These are phyloP conservation scores for Fusarium nodosum DNA, from an alignment of 2,329 filamentous ascomycete species.

Conservation along the genomic window DNA sequence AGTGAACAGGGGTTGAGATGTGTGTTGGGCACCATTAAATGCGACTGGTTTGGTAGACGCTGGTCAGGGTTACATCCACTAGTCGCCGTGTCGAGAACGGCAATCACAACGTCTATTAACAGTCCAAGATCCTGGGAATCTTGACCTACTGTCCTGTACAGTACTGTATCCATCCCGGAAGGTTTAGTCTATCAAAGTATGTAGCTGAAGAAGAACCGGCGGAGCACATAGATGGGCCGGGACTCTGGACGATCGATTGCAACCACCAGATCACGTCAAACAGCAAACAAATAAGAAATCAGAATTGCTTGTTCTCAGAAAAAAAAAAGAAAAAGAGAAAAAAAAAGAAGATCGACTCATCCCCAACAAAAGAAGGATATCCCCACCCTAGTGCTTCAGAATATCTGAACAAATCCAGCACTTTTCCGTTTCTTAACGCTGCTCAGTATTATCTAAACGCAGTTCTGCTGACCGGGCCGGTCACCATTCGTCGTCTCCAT, in stretches of 20 bases:
- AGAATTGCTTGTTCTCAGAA: background rate
- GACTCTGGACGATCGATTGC: slow-evolving; percentile 4
- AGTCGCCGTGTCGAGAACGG: slow-evolving; percentile 15
- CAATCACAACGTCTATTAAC: slow-evolving; percentile 15
- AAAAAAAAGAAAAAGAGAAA: background rate
- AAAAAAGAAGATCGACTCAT: background rate
- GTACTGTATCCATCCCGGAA: background rate
- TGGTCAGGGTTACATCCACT: slow-evolving; percentile 37
- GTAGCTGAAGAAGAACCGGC: slow-evolving; percentile 3
- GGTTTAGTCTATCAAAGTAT: slow-evolving; percentile 1
- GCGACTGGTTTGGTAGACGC: slow-evolving; percentile 41
- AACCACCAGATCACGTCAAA: slow-evolving; percentile 10
- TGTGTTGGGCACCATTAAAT: slow-evolving; percentile 25
- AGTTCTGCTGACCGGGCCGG: background rate
- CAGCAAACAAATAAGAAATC: background rate
- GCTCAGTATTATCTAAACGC: slow-evolving; percentile 15
- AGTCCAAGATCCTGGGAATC: slow-evolving; percentile 22
- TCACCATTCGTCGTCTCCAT: background rate
- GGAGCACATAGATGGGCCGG: slow-evolving; percentile 2
- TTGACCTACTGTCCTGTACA: background rate
- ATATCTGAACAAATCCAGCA: background rate
- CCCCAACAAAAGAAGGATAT: background rate
- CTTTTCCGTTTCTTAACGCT: slow-evolving; percentile 4
- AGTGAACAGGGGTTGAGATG: background rate
- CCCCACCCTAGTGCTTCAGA: background rate